Evolutionary conservation across 805 yeast genomes (phyloP).

Genomic region (Suhomyces xylopsoci): DNA sequence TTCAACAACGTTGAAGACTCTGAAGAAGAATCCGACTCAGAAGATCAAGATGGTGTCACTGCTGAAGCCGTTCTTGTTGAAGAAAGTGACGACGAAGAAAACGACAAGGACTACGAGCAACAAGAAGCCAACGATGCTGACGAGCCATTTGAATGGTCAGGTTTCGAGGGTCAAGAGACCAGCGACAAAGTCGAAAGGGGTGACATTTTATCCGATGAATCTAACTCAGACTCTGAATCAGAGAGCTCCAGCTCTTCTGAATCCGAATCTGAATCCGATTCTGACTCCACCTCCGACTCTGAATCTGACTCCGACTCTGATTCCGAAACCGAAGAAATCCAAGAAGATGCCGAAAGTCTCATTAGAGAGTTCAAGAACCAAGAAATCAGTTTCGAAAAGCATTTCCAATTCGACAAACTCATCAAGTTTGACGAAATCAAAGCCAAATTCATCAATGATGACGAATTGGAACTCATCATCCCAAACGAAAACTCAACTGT

Average conservation of each 20-base stretch:
- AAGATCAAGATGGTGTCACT: constrained; percentile 12
- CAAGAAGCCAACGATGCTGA: constrained; percentile 6
- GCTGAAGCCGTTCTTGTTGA: constrained; percentile 6
- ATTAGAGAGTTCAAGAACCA: constrained; percentile 38
- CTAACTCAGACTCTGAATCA: constrained; percentile 8
- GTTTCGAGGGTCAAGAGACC: constrained; percentile 11
- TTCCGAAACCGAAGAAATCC: constrained; percentile 35
- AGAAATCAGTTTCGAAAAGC: constrained; percentile 42
- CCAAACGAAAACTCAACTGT: constrained; percentile 29
- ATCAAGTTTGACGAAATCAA: constrained; percentile 36
- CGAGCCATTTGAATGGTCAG: constrained; percentile 11
- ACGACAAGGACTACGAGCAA: constrained; percentile 10
- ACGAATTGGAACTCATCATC: constrained; percentile 41
- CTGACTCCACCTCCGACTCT: constrained; percentile 15
- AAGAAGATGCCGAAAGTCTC: constrained; percentile 37
- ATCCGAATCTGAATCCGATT: constrained; percentile 14
- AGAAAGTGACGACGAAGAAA: constrained; percentile 17
- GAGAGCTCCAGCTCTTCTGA: constrained; percentile 11
- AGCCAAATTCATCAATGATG: constrained; percentile 36
- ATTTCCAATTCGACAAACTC: constrained; percentile 39
- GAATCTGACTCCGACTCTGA: constrained; percentile 13
- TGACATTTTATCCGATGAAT: constrained; percentile 4
- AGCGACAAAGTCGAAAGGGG: constrained; percentile 13
- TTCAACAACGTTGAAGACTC: constrained; percentile 21
- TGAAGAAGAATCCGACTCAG: constrained; percentile 22